Evolutionary conservation across 768 basidiomycete genomes (phyloP).

Genomic region (Leccinellum albellum): DNA sequence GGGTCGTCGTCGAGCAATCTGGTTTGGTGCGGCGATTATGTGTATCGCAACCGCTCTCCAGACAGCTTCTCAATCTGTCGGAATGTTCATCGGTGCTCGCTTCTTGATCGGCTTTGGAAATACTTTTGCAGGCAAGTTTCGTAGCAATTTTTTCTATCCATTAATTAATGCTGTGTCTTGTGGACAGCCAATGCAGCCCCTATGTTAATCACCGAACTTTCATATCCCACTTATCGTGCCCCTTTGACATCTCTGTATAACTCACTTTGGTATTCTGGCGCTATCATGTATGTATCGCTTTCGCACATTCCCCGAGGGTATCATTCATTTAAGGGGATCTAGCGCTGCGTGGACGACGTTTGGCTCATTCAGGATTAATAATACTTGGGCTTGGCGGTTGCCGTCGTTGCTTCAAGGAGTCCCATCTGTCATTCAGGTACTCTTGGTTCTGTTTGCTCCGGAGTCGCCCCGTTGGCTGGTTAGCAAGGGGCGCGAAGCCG

Average conservation of each 20-base stretch:
- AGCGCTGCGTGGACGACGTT: constrained; percentile 80
- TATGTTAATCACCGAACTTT: constrained; percentile 76
- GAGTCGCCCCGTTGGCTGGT: constrained; percentile 85
- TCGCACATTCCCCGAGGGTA: background rate
- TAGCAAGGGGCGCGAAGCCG: constrained; percentile 63
- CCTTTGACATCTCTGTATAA: constrained; percentile 76
- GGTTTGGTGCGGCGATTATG: constrained; percentile 69
- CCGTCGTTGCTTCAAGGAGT: constrained; percentile 71
- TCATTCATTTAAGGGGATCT: background rate
- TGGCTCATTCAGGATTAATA: constrained; percentile 68
- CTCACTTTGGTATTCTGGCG: constrained; percentile 85
- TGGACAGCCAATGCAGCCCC: constrained; percentile 64
- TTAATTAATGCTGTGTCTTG: background rate
- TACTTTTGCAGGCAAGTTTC: constrained; percentile 56
- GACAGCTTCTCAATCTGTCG: constrained; percentile 64
- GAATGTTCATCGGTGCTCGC: constrained; percentile 80
- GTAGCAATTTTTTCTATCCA: background rate
- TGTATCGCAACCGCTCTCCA: constrained; percentile 63
- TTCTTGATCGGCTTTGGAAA: constrained; percentile 76
- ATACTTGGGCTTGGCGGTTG: constrained; percentile 78
- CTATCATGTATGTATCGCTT: constrained; percentile 53
- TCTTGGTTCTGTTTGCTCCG: constrained; percentile 64
- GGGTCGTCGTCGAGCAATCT: constrained; percentile 62
- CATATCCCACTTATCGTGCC: constrained; percentile 79
- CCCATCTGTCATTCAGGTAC: constrained; percentile 65